Conservation (phyloP, 1,284 basidiomycete species). For the Lignosus rhinocerotis region DNA sequence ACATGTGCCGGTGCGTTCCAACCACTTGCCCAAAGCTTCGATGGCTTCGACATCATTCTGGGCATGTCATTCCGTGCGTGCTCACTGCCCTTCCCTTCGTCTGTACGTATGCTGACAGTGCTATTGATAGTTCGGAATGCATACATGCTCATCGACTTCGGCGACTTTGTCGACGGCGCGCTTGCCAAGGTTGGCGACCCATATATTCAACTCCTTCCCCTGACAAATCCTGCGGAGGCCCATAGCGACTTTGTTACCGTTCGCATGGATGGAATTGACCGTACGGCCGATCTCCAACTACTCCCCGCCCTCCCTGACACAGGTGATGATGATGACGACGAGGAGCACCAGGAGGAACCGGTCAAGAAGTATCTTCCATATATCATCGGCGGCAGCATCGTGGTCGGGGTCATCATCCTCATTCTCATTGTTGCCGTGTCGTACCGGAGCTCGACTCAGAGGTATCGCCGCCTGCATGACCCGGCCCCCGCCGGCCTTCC, state of each 20-base stretch:
- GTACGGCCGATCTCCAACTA: slow-evolving; percentile 45
- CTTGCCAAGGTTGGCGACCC: slow-evolving; percentile 40
- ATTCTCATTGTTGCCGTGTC: slow-evolving; percentile 24
- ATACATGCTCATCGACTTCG: slow-evolving; percentile 62
- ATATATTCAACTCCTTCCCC: slow-evolving; percentile 62
- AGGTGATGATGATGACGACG: slow-evolving; percentile 15
- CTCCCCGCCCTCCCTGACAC: slow-evolving; percentile 43
- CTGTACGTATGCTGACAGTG: not conserved
- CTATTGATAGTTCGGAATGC: slow-evolving; percentile 63
- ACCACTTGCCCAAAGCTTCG: slow-evolving; percentile 54
- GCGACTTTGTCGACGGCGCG: slow-evolving; percentile 50
- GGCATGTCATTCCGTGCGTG: slow-evolving; percentile 76
- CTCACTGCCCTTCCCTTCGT: not conserved
- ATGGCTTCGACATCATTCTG: slow-evolving; percentile 71
- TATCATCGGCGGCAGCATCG: slow-evolving; percentile 33
- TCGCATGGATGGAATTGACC: slow-evolving; percentile 51
- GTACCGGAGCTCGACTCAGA: slow-evolving; percentile 38
- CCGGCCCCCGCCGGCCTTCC: slow-evolving; percentile 32
- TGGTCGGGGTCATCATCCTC: slow-evolving; percentile 28
- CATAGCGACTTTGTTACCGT: slow-evolving; percentile 54
- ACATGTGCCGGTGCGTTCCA: slow-evolving; percentile 52
- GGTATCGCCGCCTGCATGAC: slow-evolving; percentile 33
- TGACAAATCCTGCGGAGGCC: slow-evolving; percentile 41
- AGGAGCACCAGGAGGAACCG: slow-evolving; percentile 17
- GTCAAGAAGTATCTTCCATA: slow-evolving; percentile 33